A percentile compares a stretch with the other conserved stretches of the same genome.
Evolutionary conservation across 2,329 filamentous ascomycete genomes (phyloP).

Genomic region (Colletotrichum cereale): DNA sequence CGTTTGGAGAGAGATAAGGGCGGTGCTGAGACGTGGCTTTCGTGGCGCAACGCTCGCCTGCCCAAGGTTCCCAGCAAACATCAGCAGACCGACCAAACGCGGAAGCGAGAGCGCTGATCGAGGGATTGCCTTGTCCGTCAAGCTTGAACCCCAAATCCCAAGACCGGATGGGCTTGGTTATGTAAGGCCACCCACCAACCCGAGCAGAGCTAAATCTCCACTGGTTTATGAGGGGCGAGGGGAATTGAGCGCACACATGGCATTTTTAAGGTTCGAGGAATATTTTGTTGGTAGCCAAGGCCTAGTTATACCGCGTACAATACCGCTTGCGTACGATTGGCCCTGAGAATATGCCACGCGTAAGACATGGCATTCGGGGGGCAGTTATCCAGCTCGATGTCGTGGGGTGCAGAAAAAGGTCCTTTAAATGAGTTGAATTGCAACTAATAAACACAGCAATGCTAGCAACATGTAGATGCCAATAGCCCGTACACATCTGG

Average conservation of each 20-base stretch:
- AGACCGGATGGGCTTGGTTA: constrained; percentile 26
- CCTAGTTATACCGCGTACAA: neutral
- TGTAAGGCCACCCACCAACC: constrained; percentile 23
- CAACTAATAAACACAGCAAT: constrained; percentile 36
- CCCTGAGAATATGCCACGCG: neutral
- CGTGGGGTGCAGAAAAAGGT: neutral
- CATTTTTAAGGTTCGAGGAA: neutral
- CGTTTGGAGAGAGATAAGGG: neutral
- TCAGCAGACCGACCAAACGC: neutral
- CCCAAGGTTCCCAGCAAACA: constrained; percentile 27
- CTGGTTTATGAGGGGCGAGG: constrained; percentile 30
- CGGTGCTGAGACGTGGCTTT: neutral
- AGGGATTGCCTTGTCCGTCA: constrained; percentile 33
- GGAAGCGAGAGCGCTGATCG: neutral
- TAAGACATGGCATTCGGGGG: neutral
- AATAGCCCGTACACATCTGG: constrained; percentile 38
- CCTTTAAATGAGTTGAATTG: constrained; percentile 16
- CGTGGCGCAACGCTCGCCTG: constrained; percentile 2
- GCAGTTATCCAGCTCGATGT: neutral
- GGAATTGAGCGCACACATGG: neutral
- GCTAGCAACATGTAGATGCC: constrained; percentile 24
- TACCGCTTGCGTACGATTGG: neutral
- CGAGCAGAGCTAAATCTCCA: constrained; percentile 26
- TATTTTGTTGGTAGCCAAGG: neutral
- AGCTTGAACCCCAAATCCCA: constrained; percentile 31